Conservation (phyloP, 306 rosid species). For the Sesbania bispinosa region DNA sequence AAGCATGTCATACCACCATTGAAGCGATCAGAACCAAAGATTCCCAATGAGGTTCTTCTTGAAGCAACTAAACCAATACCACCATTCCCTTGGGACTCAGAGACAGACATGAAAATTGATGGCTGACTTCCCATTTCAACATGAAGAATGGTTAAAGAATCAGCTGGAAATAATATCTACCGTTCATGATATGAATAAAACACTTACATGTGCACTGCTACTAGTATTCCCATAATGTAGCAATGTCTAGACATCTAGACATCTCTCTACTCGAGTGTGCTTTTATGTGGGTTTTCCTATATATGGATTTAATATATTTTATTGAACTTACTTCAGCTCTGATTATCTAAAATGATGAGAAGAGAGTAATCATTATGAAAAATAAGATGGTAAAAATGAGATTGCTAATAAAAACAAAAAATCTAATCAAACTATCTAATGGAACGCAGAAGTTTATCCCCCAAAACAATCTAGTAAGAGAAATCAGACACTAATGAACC, state of each 20-base stretch:
- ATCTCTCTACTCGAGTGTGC: conserved; percentile 16
- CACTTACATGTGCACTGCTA: conserved; percentile 12
- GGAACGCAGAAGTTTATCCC: neutral
- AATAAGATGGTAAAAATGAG: no score
- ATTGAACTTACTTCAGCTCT: neutral
- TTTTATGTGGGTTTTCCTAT: neutral
- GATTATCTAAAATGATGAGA: neutral
- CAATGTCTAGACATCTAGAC: conserved; percentile 18
- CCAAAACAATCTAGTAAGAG: no score
- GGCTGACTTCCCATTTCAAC: conserved; percentile 31
- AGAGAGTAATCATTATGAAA: no score
- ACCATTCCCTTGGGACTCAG: conserved; percentile 66
- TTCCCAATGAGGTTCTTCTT: conserved; percentile 47
- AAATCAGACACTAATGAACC: no score
- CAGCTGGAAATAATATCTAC: conserved; percentile 17
- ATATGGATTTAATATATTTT: neutral
- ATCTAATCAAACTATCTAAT: no score
- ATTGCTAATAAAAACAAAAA: no score
- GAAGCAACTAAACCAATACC: conserved; percentile 61
- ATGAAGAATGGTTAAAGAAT: conserved; percentile 18
- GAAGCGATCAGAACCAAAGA: conserved; percentile 52
- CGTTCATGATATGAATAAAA: conserved; percentile 18
- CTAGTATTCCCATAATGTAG: neutral
- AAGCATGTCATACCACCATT: conserved; percentile 49
- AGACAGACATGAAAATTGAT: conserved; percentile 64